phyloP scores from a whole-genome alignment of 2,329 filamentous ascomycete species.

The Alternaria viburni region DNA sequence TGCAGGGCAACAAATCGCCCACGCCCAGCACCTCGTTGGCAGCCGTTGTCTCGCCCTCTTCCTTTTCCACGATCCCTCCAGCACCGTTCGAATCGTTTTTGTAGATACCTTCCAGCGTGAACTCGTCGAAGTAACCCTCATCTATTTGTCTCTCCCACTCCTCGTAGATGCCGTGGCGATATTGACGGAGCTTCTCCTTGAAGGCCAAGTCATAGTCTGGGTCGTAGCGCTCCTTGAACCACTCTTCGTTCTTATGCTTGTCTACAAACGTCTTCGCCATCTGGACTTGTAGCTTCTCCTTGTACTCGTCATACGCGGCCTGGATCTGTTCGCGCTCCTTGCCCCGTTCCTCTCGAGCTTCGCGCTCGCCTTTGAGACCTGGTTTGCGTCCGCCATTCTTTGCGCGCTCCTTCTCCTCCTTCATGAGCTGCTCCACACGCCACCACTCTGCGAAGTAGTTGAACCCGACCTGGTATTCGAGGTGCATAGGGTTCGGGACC shows the following conservation, averaged over 20 bases:
- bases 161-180: conserved; percentile 76
- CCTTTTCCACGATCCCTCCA: conserved; percentile 86
- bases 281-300: conserved; percentile 68
- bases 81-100: conserved; percentile 90
- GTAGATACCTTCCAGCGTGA: conserved; percentile 90
- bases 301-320: conserved; percentile 69
- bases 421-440: conserved; percentile 80
- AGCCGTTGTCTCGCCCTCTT: conserved; percentile 91
- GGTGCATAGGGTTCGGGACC: conserved; percentile 71
- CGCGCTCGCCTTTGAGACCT: conserved; percentile 68
- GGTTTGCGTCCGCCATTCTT: conserved; percentile 73
- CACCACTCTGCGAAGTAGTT: conserved; percentile 89
- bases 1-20: conserved; percentile 83
- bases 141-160: conserved; percentile 92
- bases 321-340: conserved; percentile 82
- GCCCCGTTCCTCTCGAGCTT: conserved; percentile 75
- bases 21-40: conserved; percentile 92
- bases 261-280: conserved; percentile 91
- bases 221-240: conserved; percentile 96
- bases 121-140: conserved; percentile 87
- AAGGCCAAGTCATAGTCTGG: conserved; percentile 79
- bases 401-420: conserved; percentile 77
- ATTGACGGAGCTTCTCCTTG: conserved; percentile 76
- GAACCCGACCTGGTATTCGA: conserved; percentile 83
- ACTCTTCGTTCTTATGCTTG: conserved; percentile 93